Evolutionary conservation across 139 green algal species (phyloP), one percentile per base, ranked within the genome.

Genomic region (Chlamydomonas applanata): DNA sequence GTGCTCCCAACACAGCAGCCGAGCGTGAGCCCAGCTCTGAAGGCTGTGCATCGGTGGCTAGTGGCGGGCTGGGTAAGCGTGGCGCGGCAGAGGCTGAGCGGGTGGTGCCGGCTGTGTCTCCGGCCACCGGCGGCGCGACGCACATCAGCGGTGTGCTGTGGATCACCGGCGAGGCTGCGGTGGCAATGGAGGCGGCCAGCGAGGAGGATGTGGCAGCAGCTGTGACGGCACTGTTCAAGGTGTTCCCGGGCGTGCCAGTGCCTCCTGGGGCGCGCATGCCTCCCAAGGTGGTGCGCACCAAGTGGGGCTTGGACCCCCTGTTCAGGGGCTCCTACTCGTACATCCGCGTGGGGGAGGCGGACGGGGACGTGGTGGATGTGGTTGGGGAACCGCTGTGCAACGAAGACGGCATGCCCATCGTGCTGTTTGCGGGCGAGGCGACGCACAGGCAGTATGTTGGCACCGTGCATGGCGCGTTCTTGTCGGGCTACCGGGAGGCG

Each of bases 291-390:
- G 46, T 83, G 44, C 56, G 77, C 11, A 73, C 77, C 2, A 35
- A n/a, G 11, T 89, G 85, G 85, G 77, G 75, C n/a, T 35, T 3
- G 1, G 72, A 81, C 63, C 54, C 67, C 0, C 75, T 63, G 19
- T 85, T 79, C 68, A 35, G 14, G 2, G 85, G 85, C 62, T 77
- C 49, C 54, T 89, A 90, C 72, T 72, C 32, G 9, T 90, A 89
- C 72, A 57, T 83, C 3, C 29, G 61, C 0, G 54, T 59, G 0
- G 60, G 33, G 3, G 44, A 62, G 27, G 71, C 69, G 2, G 66
- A 29, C 5, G 76, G 46, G 1, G 72, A 86, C 3, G 70, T 73
- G 32, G 71, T 76, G 19, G 79, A 85, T 4, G 33, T 32, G 1
- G 40, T 90, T 0, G 68, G 68, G 16, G 73, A 75, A 49, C 77